Evolutionary conservation across 2,329 filamentous ascomycete species (phyloP), one percentile per base, ranked within the genome.

Genomic region (Stachybotrys chartarum): DNA sequence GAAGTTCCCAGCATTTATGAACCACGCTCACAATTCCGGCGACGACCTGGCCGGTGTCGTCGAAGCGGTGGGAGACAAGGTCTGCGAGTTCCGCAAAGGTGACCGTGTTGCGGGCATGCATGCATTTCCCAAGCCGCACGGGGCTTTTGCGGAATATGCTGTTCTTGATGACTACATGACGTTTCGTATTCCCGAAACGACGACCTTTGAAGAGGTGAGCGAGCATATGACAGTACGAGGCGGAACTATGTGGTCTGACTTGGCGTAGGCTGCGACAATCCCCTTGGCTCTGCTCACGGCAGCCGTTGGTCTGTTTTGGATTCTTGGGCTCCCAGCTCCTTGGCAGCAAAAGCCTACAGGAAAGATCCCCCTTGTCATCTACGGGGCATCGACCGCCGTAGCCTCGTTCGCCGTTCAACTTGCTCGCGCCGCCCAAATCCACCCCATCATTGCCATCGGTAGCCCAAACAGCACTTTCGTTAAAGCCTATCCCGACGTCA

Each of bases 91-190:
- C 32, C 50, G 32, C 11, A 24, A 7, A 3, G 50, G 32, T 16
- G 50, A 52, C 32, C 50, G 50, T 35, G 50, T 52, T 14, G 50
- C 32, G 7, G 50, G 32, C 14, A 42, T 52, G 32, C 50, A 52
- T 16, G 10, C 8, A 8, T 42, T 42, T 24, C 50, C 32, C n/a
- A 31, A 39, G 3, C 73, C 76, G 0, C 67, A 74, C 45, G 83
- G 83, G 5, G 77, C 71, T 32, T 86, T 77, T 60, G 83, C 82
- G 10, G 81, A 85, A 61, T 85, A 84, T 63, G 77, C 80, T 3
- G 66, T 85, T n/a, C 77, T 77, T 1, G 77, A 72, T 71, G 72
- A 74, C 35, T 73, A 79, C 60, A 80, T 80, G 0, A 83, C 81
- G 0, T 83, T 83, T 61, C 77, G 78, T 59, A 69, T 83, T 30